Evolutionary conservation across 148 eudicot species (phyloP), one percentile per base, ranked within the genome.

Genomic region (Beta vulgaris): DNA sequence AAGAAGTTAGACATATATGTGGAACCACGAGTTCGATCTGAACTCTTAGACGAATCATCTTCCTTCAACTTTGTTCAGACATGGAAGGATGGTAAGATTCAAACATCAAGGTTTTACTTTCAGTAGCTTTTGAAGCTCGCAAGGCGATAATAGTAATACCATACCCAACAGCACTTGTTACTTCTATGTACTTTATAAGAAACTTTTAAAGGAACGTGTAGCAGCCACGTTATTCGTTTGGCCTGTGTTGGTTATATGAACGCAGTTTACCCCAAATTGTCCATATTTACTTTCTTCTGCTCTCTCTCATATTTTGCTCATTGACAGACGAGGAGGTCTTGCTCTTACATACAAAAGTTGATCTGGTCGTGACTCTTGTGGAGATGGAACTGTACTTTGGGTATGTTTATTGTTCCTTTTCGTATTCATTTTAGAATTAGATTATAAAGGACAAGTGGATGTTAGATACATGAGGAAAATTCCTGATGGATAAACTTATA

Each of bases 321-420:
- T 80, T 66, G 53, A 66, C 91, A 95, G 98, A 89, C 54, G 74
- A 87, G 76, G 96, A 89, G 75, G 79, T 89, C 69, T 72, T 75
- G 79, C 83, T 74, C 54, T 85, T 95, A 72, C 99, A 95, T 82
- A 80, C 80, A 57, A 92, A 91, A 74, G 97, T 95, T 82, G 99
- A 95, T 73, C 90, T 95, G 63, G 84, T 95, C 72, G 92, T 95
- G 80, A 95, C 99, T 55, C 99, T 95, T 61, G 99, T 73, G 99
- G 98, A 39, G 99, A 95, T 82, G 99, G 99, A 78, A 95, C 99
- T 57, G 99, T 95, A 58, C 93, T 95, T 72, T 95, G 99, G 99
- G 99, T 95, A 89, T 76, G 93, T 76, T 68, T 70, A 25, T 10
- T 62, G 73, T 53, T 35, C 46, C 4, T 54, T 32, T 34, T n/a